phyloP scores from a whole-genome alignment of 805 yeast species.

The Starmerella apis region DNA sequence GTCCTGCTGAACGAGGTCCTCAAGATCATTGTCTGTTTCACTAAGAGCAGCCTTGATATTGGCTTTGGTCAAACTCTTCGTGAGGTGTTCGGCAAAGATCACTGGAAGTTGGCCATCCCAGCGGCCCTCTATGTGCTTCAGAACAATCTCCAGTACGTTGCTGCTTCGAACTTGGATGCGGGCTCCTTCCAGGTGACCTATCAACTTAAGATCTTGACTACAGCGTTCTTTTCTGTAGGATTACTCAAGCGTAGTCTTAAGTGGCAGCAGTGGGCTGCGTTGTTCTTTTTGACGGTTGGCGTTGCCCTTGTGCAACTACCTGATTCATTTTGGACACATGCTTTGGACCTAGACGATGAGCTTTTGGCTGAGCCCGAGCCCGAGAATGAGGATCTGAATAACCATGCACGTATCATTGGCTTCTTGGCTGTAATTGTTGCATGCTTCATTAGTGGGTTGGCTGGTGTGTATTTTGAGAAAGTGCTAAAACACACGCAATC shows the following conservation, averaged over 20 bases:
- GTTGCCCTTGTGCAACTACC: constrained; percentile 37
- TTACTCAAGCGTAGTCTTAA: constrained; percentile 31
- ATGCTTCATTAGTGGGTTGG: constrained; percentile 34
- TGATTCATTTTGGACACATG: constrained; percentile 16
- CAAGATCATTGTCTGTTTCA: constrained; percentile 31
- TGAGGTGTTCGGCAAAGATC: constrained; percentile 33
- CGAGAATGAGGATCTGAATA: not conserved
- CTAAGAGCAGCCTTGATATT: constrained; percentile 24
- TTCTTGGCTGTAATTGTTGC: constrained; percentile 33
- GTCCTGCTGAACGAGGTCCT: constrained; percentile 35
- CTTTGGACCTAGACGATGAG: constrained; percentile 16
- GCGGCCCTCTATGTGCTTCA: constrained; percentile 36
- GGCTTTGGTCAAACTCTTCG: constrained; percentile 25
- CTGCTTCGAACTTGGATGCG: constrained; percentile 36
- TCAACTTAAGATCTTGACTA: constrained; percentile 37
- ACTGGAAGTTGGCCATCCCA: constrained; percentile 36
- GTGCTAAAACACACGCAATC: constrained; percentile 34
- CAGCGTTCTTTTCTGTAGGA: constrained; percentile 36
- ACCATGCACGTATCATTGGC: constrained; percentile 25
- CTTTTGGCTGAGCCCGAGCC: constrained; percentile 19
- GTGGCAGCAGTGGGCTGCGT: constrained; percentile 33
- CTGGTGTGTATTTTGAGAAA: constrained; percentile 38
- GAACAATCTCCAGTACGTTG: constrained; percentile 35
- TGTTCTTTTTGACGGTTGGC: constrained; percentile 33
- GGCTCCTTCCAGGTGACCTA: constrained; percentile 38